These are phyloP conservation scores for Scenedesmus sp. DNA, from an alignment of 163 green algal species.

Conservation along the genomic window DNA sequence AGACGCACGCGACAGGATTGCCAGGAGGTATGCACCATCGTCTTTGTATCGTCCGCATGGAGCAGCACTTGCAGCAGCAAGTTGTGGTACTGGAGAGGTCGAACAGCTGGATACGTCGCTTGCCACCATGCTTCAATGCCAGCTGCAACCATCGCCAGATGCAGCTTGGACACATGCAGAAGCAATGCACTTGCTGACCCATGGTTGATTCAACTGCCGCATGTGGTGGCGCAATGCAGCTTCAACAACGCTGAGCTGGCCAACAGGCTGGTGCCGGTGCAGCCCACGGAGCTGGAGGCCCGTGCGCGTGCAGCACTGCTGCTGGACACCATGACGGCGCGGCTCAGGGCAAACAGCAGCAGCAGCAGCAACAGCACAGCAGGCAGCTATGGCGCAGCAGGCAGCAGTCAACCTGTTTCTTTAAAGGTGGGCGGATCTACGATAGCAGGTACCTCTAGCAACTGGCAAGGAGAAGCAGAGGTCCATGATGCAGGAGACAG, in stretches of 20 bases:
- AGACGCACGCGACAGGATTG: constrained; percentile 58
- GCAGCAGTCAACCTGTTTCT: background rate
- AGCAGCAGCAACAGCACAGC: constrained; percentile 30
- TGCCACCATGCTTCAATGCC: no score
- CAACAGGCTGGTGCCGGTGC: constrained; percentile 75
- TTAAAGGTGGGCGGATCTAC: background rate
- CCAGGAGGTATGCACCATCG: background rate
- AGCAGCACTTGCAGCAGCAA: background rate
- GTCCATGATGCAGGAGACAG: no score
- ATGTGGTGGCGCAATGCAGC: constrained; percentile 40
- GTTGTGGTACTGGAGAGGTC: background rate
- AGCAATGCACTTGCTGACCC: background rate
- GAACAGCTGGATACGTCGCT: no score
- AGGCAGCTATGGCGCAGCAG: background rate
- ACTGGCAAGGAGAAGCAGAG: no score
- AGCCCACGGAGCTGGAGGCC: constrained; percentile 73
- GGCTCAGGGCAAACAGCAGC: background rate
- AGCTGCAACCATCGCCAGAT: no score
- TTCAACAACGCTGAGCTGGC: constrained; percentile 65
- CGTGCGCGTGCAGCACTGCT: constrained; percentile 67
- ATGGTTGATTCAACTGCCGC: background rate
- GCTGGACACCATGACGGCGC: constrained; percentile 48
- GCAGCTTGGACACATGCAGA: no score
- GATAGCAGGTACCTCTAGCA: no score
- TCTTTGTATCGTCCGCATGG: background rate